Conservation (phyloP, 2,329 filamentous ascomycete genomes). For the Ophiostoma angusticollis region DNA sequence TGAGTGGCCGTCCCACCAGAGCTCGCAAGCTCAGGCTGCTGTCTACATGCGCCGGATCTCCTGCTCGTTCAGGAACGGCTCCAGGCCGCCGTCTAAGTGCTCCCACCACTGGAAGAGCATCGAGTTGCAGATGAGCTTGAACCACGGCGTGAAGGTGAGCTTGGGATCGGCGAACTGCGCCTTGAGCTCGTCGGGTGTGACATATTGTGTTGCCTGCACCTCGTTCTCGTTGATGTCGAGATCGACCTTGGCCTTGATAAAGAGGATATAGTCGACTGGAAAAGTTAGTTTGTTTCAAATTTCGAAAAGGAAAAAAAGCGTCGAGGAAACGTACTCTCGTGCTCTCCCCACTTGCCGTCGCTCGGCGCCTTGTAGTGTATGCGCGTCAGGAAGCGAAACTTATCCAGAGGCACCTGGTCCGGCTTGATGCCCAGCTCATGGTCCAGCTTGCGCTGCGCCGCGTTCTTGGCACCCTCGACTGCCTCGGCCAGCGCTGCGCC, state of each 20-base stretch:
- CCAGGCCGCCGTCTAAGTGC: slow-evolving; percentile 65
- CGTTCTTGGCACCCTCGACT: slow-evolving; percentile 75
- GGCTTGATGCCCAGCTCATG: slow-evolving; percentile 90
- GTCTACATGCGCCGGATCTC: slow-evolving; percentile 70
- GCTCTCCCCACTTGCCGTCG: slow-evolving; percentile 96
- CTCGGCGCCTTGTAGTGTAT: slow-evolving; percentile 98
- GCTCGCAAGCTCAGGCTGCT: no score
- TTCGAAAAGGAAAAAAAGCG: background rate
- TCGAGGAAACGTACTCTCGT: slow-evolving; percentile 61
- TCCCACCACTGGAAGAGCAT: slow-evolving; percentile 99
- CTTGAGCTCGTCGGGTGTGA: slow-evolving; percentile 71
- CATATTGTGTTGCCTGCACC: slow-evolving; percentile 73
- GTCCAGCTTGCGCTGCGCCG: slow-evolving; percentile 83
- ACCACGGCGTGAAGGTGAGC: slow-evolving; percentile 93
- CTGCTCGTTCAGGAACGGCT: slow-evolving; percentile 76
- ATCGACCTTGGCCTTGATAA: slow-evolving; percentile 90
- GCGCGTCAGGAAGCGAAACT: slow-evolving; percentile 87
- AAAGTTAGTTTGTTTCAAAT: background rate
- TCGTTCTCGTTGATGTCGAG: slow-evolving; percentile 76
- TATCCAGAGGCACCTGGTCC: slow-evolving; percentile 76
- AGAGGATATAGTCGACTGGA: slow-evolving; percentile 92
- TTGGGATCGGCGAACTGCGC: slow-evolving; percentile 68
- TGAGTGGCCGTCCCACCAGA: no score
- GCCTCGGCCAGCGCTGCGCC: slow-evolving; percentile 70
- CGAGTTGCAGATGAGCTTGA: slow-evolving; percentile 95